phyloP scores from a whole-genome alignment of 2,329 filamentous ascomycete species.

The Apiospora saccharicola region DNA sequence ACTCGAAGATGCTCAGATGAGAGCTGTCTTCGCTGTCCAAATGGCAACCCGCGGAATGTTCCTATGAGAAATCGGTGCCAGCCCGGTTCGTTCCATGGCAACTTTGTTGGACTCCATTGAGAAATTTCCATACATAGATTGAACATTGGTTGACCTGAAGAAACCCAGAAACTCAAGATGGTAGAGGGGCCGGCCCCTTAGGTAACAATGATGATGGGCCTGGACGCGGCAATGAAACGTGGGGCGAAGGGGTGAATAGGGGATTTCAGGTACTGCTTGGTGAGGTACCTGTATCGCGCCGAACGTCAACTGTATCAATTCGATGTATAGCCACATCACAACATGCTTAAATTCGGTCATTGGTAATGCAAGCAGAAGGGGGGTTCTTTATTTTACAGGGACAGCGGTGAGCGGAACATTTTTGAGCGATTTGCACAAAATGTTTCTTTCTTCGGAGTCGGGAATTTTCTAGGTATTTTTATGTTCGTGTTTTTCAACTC shows the following conservation, averaged over 20 bases:
- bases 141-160: neutral
- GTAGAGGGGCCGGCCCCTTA: neutral
- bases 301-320: slow-evolving; percentile 9
- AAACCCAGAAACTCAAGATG: neutral
- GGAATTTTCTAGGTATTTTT: neutral
- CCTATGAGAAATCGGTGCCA: neutral
- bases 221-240: slow-evolving; percentile 3
- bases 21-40: neutral
- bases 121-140: neutral
- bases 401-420: neutral
- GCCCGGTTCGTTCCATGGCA: neutral
- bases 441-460: neutral
- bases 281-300: neutral
- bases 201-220: neutral
- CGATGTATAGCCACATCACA: neutral
- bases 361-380: neutral
- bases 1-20: neutral
- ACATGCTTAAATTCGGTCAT: neutral
- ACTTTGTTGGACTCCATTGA: neutral
- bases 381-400: neutral
- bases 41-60: neutral
- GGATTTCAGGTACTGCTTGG: neutral
- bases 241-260: neutral
- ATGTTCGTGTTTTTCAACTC: neutral
- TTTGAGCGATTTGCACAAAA: neutral